phyloP scores from a whole-genome alignment of 192 early-diverging fungal species.

The Martensiomyces pterosporus region DNA sequence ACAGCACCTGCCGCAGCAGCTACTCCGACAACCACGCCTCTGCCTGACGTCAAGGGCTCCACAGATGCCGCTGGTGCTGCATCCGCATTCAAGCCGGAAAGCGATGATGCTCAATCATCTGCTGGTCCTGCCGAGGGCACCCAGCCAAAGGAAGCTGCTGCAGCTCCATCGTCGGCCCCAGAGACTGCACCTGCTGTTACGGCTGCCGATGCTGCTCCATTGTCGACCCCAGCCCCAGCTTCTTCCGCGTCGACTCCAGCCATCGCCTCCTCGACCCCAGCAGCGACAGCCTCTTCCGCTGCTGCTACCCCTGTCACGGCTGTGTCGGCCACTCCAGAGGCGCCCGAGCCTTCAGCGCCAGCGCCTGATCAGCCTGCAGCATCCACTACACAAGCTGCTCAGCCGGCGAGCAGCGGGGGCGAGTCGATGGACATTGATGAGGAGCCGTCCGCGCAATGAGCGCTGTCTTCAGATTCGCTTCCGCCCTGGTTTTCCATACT shows the following conservation, averaged over 20 bases:
- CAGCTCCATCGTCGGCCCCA: neutral
- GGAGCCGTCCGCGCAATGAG: no score
- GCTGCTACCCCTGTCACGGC: neutral
- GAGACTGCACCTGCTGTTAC: neutral
- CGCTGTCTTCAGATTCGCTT: no score
- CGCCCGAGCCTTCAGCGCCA: neutral
- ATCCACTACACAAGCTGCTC: neutral
- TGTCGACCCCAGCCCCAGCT: neutral
- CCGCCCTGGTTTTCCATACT: no score
- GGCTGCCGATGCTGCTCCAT: neutral
- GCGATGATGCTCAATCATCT: no score
- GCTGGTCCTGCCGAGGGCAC: no score
- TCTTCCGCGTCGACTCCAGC: neutral
- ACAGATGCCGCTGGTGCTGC: neutral
- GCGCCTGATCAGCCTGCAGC: neutral
- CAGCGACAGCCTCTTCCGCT: neutral
- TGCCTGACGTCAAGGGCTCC: no score
- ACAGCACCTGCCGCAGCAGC: neutral
- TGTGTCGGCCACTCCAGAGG: neutral
- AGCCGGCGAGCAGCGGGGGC: neutral
- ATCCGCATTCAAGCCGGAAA: no score
- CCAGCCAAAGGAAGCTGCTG: no score
- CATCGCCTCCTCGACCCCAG: neutral
- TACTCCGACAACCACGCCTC: no score
- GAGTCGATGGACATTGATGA: slow-evolving; percentile 9